These are phyloP conservation scores for Penicillium paneum DNA, from an alignment of 2,329 filamentous ascomycete species.

Conservation along the genomic window DNA sequence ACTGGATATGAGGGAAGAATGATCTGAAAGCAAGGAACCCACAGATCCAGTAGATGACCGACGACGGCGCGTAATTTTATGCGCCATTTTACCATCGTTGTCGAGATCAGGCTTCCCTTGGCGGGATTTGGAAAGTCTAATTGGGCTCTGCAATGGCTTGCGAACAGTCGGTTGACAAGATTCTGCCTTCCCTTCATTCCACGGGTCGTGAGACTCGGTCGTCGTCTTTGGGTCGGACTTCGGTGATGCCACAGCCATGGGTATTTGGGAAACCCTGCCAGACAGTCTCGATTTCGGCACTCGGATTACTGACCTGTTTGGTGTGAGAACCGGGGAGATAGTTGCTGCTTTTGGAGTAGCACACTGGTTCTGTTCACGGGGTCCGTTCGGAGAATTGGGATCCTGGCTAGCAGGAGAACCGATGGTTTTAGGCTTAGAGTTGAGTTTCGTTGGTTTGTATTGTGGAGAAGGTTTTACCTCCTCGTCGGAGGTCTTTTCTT, in stretches of 20 bases:
- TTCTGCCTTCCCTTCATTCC: slow-evolving; percentile 7
- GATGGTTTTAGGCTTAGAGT: not conserved
- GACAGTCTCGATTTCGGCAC: not conserved
- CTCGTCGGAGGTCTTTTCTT: not conserved
- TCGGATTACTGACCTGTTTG: not conserved
- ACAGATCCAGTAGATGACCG: slow-evolving; percentile 31
- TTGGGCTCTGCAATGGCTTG: slow-evolving; percentile 34
- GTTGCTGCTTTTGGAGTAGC: not conserved
- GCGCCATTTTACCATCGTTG: slow-evolving; percentile 15
- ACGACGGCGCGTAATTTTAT: slow-evolving; percentile 15
- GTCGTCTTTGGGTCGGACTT: not conserved
- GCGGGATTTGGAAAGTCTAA: slow-evolving; percentile 30
- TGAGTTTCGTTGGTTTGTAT: not conserved
- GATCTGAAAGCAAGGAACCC: slow-evolving; percentile 31
- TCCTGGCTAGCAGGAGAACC: not conserved
- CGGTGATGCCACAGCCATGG: slow-evolving; percentile 1
- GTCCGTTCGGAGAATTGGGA: not conserved
- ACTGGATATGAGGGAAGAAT: slow-evolving; percentile 32
- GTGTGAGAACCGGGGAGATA: not conserved
- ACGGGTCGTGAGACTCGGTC: not conserved
- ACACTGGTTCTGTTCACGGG: not conserved
- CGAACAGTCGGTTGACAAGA: slow-evolving; percentile 12
- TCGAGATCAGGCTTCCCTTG: slow-evolving; percentile 21
- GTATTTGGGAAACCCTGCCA: not conserved
- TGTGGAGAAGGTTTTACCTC: not conserved